Evolutionary conservation across 768 basidiomycete species (phyloP), one percentile per base, ranked within the genome.

Genomic region (Hydnomerulius pinastri): DNA sequence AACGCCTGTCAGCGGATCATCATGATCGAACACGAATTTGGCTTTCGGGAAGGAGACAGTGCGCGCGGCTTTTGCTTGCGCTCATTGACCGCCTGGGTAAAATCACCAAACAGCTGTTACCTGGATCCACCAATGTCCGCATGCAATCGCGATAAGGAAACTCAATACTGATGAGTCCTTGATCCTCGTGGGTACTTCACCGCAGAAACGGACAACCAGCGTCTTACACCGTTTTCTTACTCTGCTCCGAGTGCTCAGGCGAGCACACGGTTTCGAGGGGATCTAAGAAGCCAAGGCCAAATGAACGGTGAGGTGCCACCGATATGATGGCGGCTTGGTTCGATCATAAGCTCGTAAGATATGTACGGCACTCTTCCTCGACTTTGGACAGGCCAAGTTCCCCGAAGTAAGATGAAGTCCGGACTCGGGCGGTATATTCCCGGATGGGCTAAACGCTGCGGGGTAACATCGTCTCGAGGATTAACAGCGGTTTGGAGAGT

Each of bases 131-230:
- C 43, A 36, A 46, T 20, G n/a, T 36, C 37, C 43, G 18, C 43
- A 33, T n/a, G 23, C 20, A 43, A 39, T 17, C 37, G 45, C 23
- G 41, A 41, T 43, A 39, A 46, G 41, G 35, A 54, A 54, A 45
- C 20, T 28, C 18, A 30, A 36, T 35, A 21, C 18, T 24, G n/a
- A n/a, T n/a, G 36, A 39, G 18, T 59, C 56, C 56, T 58, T 55
- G 59, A 58, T 45, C 53, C 27, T 58, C 59, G 60, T 60, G 59
- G 60, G 60, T 61, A 51, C 41, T 59, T 35, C 51, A 50, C 55
- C 50, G 46, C 36, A 52, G 54, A 29, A 35, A 39, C 46, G 41
- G 50, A 45, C 36, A 56, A 47, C 41, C 11, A 44, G 21, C 25
- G 29, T 20, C 44, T 51, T 52, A 37, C 49, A 53, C 35, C 15